Conservation (phyloP, 129 eudicot genomes). For the Centrapalus pauciflorus region DNA sequence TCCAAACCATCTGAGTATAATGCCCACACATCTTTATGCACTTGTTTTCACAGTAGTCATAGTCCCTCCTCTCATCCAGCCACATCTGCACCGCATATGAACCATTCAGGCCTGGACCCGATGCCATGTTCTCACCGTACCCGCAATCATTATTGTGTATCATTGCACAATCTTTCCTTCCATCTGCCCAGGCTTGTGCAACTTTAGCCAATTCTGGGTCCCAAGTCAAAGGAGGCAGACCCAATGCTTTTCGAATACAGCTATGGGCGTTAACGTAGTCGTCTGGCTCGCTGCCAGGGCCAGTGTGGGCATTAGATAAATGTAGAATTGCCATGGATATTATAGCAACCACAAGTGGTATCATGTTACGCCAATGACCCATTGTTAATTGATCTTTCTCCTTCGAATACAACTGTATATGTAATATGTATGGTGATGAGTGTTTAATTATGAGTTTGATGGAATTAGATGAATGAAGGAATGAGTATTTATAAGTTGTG, state of each 20-base stretch:
- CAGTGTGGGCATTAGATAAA: not conserved
- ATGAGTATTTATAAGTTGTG: too few species aligned
- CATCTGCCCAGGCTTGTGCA: not conserved
- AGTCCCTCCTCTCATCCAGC: constrained; percentile 26
- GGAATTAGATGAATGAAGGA: too few species aligned
- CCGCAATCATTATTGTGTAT: constrained; percentile 27
- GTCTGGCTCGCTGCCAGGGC: too few species aligned
- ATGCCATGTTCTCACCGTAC: constrained; percentile 47
- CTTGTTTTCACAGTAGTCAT: constrained; percentile 19
- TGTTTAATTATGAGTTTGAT: too few species aligned
- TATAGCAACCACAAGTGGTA: not conserved
- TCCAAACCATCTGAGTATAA: constrained; percentile 60
- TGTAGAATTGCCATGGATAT: not conserved
- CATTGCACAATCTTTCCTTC: constrained; percentile 24
- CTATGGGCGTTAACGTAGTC: not conserved
- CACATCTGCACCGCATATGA: constrained; percentile 30
- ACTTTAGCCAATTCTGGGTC: not conserved
- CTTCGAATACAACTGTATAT: too few species aligned
- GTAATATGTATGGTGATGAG: too few species aligned
- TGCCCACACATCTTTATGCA: constrained; percentile 41
- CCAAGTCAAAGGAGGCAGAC: not conserved
- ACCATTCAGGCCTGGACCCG: constrained; percentile 21
- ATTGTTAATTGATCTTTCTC: too few species aligned
- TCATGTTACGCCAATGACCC: too few species aligned
- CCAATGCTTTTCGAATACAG: not conserved